Base-by-base conservation (phyloP, 176 grass and related monocot genomes). In the Luzula sylvatica region DNA sequence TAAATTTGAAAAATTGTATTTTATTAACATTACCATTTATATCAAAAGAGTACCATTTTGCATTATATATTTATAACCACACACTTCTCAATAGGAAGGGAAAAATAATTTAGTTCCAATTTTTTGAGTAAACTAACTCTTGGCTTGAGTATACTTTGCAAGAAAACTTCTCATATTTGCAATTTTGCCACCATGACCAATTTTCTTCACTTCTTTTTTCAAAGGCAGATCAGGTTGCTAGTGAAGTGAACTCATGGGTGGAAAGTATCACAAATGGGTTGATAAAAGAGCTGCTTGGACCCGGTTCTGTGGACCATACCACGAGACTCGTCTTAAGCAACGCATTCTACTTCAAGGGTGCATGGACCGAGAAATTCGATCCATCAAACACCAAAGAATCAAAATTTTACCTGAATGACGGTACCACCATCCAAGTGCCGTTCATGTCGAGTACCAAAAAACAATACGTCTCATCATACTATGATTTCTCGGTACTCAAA, bases 271-370 rank as follows among this genome's bases (percentile, higher is more conserved):
- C 87, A 20, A 50, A 74, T 39, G 78, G 75, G 54, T 71, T 79
- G 20, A 87, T 94, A 55, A 87, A 80, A 49, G 55, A 80, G 28
- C 58, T 94, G 42, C 75, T 87, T 11, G 75, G 73, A 25, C 12
- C 43, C n/a, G 72, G 71, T 3, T 83, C 71, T 72, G 72, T 87
- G 66, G 58, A 72, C 1, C 38, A 14, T 2, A 72, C 28, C 21
- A 83, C 82, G 4, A 75, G 78, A n/a, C 61, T 94, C 58, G 62
- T 94, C 38, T 65, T 94, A 54, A 65, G 78, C 7, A 94, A 87
- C 63, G 82, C 87, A 1, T 65, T 94, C 1, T 94, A 94, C 74
- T 94, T 94, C 49, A 83, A 83, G 47, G 82, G 82, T 26, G 52
- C 75, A 38, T 94, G 82, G 82, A 72, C 50, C 38, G 71, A 87